Percentiles rank a stretch among this genome's conserved stretches.
phyloP scores from a whole-genome alignment of 2,329 filamentous ascomycete genomes.

The Chalara sp. region DNA sequence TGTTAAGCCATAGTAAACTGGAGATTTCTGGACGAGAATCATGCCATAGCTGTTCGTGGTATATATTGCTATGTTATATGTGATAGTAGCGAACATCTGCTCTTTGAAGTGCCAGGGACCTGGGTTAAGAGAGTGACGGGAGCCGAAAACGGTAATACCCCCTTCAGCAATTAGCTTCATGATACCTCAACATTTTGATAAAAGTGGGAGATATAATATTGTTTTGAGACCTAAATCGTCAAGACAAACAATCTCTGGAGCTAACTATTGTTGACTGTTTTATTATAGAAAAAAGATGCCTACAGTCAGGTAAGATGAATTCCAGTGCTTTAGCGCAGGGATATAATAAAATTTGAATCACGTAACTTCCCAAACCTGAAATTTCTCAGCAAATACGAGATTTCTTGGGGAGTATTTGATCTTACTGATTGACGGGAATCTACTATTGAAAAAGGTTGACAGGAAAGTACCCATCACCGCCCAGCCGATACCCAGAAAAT shows the following conservation, averaged over 20 bases:
- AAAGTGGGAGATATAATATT: too few relatives aligned
- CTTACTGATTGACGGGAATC: conserved; percentile 32
- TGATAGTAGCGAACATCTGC: conserved; percentile 16
- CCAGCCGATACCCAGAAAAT: conserved; percentile 35
- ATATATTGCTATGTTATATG: conserved; percentile 12
- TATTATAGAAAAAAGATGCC: conserved; percentile 8
- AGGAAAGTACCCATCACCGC: conserved; percentile 34
- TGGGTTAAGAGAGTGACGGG: conserved; percentile 23
- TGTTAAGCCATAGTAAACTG: conserved; percentile 34
- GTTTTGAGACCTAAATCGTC: too few relatives aligned
- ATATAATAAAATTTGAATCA: conserved; percentile 35
- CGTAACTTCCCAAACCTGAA: conserved; percentile 8
- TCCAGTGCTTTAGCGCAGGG: conserved; percentile 38
- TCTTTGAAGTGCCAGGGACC: conserved; percentile 14
- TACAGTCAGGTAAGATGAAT: conserved; percentile 36
- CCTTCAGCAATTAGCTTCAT: too few relatives aligned
- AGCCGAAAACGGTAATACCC: conserved; percentile 29
- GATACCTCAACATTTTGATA: too few relatives aligned
- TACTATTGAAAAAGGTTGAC: conserved; percentile 34
- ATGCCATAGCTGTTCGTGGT: conserved; percentile 13
- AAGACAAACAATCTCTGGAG: too few relatives aligned
- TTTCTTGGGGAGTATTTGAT: background rate
- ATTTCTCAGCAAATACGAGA: conserved; percentile 1
- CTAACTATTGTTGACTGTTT: too few relatives aligned
- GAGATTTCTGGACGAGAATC: conserved; percentile 12